phyloP scores from a whole-genome alignment of 148 eudicot genomes.

The Persicaria tinctoria region DNA sequence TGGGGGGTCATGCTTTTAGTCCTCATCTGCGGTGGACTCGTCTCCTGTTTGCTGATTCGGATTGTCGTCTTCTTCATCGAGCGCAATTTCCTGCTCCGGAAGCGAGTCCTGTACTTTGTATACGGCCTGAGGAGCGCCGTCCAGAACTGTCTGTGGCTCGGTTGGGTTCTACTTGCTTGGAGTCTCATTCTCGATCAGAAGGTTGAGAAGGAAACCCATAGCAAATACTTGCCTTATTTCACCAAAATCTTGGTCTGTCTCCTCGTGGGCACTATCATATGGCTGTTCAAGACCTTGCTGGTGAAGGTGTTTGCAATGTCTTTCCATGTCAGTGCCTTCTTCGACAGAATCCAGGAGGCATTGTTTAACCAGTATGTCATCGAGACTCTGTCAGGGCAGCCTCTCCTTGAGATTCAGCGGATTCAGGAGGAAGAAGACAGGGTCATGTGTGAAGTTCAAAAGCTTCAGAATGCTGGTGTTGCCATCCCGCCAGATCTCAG shows the following conservation, averaged over 20 bases:
- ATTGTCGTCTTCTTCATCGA: slow-evolving; percentile 55
- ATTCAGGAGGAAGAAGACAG: slow-evolving; percentile 59
- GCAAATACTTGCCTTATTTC: slow-evolving; percentile 39
- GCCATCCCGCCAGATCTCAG: slow-evolving; percentile 47
- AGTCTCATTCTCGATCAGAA: slow-evolving; percentile 37
- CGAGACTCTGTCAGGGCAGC: too few relatives aligned
- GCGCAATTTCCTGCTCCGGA: slow-evolving; percentile 46
- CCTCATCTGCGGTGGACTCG: slow-evolving; percentile 52
- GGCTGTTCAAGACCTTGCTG: slow-evolving; percentile 39
- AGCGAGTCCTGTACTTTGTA: slow-evolving; percentile 62
- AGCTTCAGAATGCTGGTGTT: slow-evolving; percentile 57
- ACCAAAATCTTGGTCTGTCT: slow-evolving; percentile 47
- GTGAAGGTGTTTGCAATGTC: too few relatives aligned
- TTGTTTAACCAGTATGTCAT: too few relatives aligned
- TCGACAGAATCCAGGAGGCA: too few relatives aligned
- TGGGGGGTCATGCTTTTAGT: slow-evolving; percentile 56
- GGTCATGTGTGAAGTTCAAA: slow-evolving; percentile 41
- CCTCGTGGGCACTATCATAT: slow-evolving; percentile 46
- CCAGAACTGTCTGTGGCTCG: slow-evolving; percentile 57
- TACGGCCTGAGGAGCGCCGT: slow-evolving; percentile 55
- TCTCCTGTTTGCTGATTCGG: slow-evolving; percentile 52
- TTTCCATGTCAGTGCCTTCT: too few relatives aligned
- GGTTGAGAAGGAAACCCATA: slow-evolving; percentile 35
- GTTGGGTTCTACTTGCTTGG: slow-evolving; percentile 52
- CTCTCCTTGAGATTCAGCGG: slow-evolving; percentile 29